Percentiles rank a stretch among this genome's conserved stretches.
Conservation (phyloP, 495 filamentous ascomycete genomes). For the Glarea lozoyensis region DNA sequence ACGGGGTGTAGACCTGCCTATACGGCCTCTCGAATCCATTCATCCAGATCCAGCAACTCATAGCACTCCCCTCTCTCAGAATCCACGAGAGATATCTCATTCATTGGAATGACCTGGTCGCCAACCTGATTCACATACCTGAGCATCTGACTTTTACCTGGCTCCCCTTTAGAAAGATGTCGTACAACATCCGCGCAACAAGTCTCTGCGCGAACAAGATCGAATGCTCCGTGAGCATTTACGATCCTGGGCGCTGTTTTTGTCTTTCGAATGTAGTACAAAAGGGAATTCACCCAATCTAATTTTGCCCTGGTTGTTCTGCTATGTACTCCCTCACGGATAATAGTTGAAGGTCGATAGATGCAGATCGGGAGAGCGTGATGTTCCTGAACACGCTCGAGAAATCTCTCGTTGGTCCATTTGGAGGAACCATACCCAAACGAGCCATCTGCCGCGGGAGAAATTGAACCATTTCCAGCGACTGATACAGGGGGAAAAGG, state of each 20-base stretch:
- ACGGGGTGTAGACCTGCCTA: background rate
- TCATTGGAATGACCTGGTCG: background rate
- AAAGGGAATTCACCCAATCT: slow-evolving; percentile 17
- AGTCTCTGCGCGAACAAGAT: background rate
- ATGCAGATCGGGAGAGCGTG: slow-evolving; percentile 26
- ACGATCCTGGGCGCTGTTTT: slow-evolving; percentile 4
- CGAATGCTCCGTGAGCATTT: background rate
- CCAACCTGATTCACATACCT: slow-evolving; percentile 1
- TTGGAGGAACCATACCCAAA: slow-evolving; percentile 38
- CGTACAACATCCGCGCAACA: background rate
- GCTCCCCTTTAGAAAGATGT: slow-evolving; percentile 1
- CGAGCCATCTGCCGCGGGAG: slow-evolving; percentile 5
- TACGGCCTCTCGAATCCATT: background rate
- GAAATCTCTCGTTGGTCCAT: slow-evolving; percentile 41
- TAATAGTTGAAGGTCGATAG: slow-evolving; percentile 28
- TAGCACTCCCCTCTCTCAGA: background rate
- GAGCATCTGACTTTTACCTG: background rate
- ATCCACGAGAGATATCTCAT: background rate
- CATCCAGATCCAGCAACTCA: background rate
- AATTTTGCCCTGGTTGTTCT: slow-evolving; percentile 5
- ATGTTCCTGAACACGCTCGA: slow-evolving; percentile 35
- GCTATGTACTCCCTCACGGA: slow-evolving; percentile 16
- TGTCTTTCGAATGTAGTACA: slow-evolving; percentile 9
- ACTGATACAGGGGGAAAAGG: background rate
- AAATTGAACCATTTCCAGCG: background rate